These are phyloP conservation scores for Aureobasidium sp. DNA, from an alignment of 2,329 filamentous ascomycete species.

Conservation along the genomic window DNA sequence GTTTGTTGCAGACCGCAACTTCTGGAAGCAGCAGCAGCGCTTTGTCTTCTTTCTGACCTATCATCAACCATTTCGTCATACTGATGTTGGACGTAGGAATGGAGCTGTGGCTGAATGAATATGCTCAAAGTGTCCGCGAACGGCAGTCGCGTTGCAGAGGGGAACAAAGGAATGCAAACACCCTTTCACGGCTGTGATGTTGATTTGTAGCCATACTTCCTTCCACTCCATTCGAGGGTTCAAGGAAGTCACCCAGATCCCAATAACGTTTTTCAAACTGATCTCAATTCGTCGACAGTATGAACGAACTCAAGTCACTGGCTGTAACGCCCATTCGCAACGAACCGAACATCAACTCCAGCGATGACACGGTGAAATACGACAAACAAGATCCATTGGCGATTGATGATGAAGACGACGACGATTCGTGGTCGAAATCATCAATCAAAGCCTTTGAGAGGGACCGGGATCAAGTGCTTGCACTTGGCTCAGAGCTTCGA, in stretches of 20 bases:
- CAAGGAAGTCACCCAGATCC: no score
- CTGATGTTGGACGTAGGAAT: not conserved
- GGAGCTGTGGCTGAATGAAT: not conserved
- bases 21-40: no score
- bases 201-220: not conserved
- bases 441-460: not conserved
- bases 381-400: not conserved
- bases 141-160: not conserved
- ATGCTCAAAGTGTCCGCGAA: not conserved
- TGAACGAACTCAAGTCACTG: not conserved
- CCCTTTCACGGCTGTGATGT: not conserved
- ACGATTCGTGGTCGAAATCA: not conserved
- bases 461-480: not conserved
- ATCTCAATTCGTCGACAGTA: not conserved
- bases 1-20: no score
- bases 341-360: no score
- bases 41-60: not conserved
- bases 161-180: not conserved
- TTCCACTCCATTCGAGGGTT: not conserved
- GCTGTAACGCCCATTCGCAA: no score
- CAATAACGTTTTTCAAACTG: no score
- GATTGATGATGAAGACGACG: not conserved
- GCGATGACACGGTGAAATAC: not conserved
- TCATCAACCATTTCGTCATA: not conserved
- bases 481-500: not conserved